Evolutionary conservation across 2,329 filamentous ascomycete species (phyloP).

Genomic region (Neobulgaria alba): DNA sequence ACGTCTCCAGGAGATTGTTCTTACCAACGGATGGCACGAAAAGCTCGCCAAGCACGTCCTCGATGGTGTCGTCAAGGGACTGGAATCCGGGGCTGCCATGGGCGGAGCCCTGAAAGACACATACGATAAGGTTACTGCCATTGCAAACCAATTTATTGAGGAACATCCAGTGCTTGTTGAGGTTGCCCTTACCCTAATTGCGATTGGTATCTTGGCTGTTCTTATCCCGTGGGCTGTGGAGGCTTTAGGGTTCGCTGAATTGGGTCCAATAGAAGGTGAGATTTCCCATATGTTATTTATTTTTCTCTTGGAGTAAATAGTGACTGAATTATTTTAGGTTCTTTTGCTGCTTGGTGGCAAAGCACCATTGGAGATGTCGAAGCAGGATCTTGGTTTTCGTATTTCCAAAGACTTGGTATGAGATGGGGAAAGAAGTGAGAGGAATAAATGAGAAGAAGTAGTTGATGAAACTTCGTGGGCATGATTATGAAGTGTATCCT

Average conservation of each 20-base stretch:
- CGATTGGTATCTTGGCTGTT: constrained; percentile 5
- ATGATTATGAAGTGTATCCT: too few relatives aligned
- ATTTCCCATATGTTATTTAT: background rate
- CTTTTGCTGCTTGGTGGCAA: constrained; percentile 10
- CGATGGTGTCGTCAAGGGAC: constrained; percentile 3
- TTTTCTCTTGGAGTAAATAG: background rate
- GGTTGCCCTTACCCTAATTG: constrained; percentile 7
- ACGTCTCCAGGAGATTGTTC: background rate
- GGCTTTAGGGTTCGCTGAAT: constrained; percentile 8
- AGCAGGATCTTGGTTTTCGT: constrained; percentile 5
- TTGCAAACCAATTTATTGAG: constrained; percentile 1
- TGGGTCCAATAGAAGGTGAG: constrained; percentile 8
- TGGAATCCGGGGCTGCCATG: background rate
- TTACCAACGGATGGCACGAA: background rate
- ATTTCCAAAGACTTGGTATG: constrained; percentile 10
- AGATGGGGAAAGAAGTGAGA: constrained; percentile 3
- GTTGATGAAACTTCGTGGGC: too few relatives aligned
- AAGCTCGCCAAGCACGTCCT: constrained; percentile 5
- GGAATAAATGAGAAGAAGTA: too few relatives aligned
- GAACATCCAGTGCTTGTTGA: constrained; percentile 6
- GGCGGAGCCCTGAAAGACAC: constrained; percentile 7
- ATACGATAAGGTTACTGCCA: constrained; percentile 1
- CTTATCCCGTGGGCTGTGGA: constrained; percentile 8
- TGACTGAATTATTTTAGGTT: constrained; percentile 1
- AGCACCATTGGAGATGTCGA: constrained; percentile 4